Evolutionary conservation across 768 basidiomycete genomes (phyloP).

Genomic region (Amanita jacksonii): DNA sequence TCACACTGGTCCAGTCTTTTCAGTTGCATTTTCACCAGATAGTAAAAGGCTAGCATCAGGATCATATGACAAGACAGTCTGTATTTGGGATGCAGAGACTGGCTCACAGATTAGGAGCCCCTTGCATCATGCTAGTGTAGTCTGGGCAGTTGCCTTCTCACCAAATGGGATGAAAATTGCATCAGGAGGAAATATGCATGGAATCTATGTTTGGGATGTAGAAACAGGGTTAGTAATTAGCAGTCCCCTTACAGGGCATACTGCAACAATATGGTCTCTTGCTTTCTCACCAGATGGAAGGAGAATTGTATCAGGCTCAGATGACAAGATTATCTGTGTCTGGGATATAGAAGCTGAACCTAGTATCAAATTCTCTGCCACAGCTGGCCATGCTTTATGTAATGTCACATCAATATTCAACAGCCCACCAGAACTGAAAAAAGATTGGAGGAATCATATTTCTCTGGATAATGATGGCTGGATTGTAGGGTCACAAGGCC

Average conservation of each 20-base stretch:
- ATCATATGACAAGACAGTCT: neutral
- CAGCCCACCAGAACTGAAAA: no score
- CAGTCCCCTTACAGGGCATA: no score
- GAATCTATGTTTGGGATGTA: neutral
- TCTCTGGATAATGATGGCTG: no score
- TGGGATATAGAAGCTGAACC: neutral
- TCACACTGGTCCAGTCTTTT: neutral
- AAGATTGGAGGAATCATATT: no score
- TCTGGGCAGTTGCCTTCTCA: neutral
- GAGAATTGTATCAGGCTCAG: neutral
- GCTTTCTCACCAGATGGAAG: no score
- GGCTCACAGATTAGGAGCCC: neutral
- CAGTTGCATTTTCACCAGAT: conserved; percentile 7
- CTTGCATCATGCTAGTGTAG: neutral
- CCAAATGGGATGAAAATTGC: conserved; percentile 8
- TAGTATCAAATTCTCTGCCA: no score
- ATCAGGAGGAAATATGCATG: conserved; percentile 6
- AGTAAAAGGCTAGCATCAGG: conserved; percentile 1
- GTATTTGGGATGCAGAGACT: neutral
- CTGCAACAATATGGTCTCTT: no score
- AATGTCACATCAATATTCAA: no score
- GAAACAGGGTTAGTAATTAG: neutral
- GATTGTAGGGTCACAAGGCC: no score
- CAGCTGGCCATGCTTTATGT: no score
- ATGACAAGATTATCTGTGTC: neutral